These are phyloP conservation scores for Dendrocalamus latiflorus DNA, from an alignment of 202 grass and related monocot genomes.

Conservation along the genomic window DNA sequence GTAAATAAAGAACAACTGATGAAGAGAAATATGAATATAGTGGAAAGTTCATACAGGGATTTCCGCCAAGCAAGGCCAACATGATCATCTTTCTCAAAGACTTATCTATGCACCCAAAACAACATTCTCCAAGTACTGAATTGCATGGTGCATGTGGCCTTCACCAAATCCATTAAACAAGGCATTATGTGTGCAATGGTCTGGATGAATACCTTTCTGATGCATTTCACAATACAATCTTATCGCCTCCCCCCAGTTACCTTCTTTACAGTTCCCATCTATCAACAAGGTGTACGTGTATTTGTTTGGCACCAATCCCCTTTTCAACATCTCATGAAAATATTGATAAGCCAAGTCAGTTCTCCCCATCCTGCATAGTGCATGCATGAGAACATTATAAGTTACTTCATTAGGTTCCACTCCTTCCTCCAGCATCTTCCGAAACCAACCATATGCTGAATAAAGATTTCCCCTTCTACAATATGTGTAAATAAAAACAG, in stretches of 20 bases:
- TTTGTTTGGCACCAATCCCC: constrained; percentile 67
- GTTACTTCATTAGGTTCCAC: constrained; percentile 77
- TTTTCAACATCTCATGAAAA: constrained; percentile 65
- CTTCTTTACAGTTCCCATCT: constrained; percentile 61
- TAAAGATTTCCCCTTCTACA: constrained; percentile 62
- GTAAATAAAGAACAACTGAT: not conserved
- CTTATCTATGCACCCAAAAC: constrained; percentile 53
- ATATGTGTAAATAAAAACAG: constrained; percentile 67
- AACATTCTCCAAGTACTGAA: constrained; percentile 65
- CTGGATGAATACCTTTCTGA: constrained; percentile 53
- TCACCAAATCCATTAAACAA: constrained; percentile 68
- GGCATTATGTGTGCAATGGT: constrained; percentile 47
- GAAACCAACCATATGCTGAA: constrained; percentile 56
- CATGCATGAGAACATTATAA: constrained; percentile 86
- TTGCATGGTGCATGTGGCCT: constrained; percentile 34
- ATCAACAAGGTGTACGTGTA: constrained; percentile 90
- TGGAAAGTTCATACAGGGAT: constrained; percentile 27
- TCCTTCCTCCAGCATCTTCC: constrained; percentile 57
- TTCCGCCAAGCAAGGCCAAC: constrained; percentile 8
- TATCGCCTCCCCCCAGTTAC: constrained; percentile 64
- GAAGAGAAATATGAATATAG: constrained; percentile 29
- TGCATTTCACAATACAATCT: constrained; percentile 75
- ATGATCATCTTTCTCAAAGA: constrained; percentile 22
- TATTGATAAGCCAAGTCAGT: constrained; percentile 58
- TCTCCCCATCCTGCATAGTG: constrained; percentile 53